A percentile compares a stretch with the other conserved stretches of the same genome.
phyloP scores from a whole-genome alignment of 345 rosid species.

The Litchi chinensis region DNA sequence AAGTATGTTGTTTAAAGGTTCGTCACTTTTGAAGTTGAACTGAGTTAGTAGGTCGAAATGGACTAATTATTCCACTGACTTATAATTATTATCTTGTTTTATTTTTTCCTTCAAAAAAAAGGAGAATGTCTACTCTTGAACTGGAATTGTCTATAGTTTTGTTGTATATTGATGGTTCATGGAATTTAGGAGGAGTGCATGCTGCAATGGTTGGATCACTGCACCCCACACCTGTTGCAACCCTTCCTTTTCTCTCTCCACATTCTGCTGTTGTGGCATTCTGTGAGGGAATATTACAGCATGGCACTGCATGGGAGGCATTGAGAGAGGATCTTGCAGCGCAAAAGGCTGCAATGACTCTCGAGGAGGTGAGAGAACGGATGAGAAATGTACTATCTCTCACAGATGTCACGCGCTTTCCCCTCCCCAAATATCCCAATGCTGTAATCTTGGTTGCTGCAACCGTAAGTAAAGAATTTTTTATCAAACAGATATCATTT shows the following conservation, averaged over 20 bases:
- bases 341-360: conserved; percentile 74
- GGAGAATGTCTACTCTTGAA: background rate
- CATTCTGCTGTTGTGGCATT: conserved; percentile 99
- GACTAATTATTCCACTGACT: conserved; percentile 2
- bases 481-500: conserved; percentile 7
- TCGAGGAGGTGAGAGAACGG: conserved; percentile 88
- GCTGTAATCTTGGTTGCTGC: conserved; percentile 96
- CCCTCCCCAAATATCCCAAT: conserved; percentile 77
- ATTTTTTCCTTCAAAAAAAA: too few relatives aligned
- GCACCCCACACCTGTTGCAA: conserved; percentile 95
- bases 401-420: conserved; percentile 98
- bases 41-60: conserved; percentile 5
- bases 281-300: conserved; percentile 91
- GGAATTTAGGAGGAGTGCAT: conserved; percentile 84
- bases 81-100: too few relatives aligned
- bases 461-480: conserved; percentile 67
- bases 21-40: background rate
- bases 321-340: conserved; percentile 87
- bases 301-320: conserved; percentile 99
- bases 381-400: conserved; percentile 92
- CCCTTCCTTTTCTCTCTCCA: conserved; percentile 95
- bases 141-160: background rate
- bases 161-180: conserved; percentile 27
- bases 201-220: conserved; percentile 99
- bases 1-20: background rate